A percentile compares a stretch with the other conserved stretches of the same genome.
phyloP scores from a whole-genome alignment of 805 yeast genomes.

The Tetrapisispora fleetii region DNA sequence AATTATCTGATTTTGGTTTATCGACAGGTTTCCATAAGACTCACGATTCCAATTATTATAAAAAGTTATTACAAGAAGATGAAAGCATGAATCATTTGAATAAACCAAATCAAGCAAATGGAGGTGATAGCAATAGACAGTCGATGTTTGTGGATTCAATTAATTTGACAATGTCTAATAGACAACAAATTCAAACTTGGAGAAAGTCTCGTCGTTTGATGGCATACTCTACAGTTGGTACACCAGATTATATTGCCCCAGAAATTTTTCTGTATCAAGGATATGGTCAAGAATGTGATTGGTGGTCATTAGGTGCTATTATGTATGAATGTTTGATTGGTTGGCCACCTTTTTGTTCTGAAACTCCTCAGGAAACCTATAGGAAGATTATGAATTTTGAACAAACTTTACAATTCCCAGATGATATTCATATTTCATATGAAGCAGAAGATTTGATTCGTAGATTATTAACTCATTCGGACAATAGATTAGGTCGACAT shows the following conservation, averaged over 20 bases:
- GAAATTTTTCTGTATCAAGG: constrained; percentile 90
- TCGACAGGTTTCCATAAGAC: constrained; percentile 91
- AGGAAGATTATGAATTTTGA: constrained; percentile 87
- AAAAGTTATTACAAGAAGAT: constrained; percentile 67
- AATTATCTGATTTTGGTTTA: constrained; percentile 79
- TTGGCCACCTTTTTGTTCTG: constrained; percentile 96
- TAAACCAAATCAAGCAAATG: constrained; percentile 28
- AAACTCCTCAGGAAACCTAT: constrained; percentile 89
- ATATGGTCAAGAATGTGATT: constrained; percentile 93
- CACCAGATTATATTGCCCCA: constrained; percentile 94
- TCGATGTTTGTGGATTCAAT: constrained; percentile 89
- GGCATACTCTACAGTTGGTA: constrained; percentile 96
- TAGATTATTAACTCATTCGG: constrained; percentile 65
- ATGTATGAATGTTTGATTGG: constrained; percentile 95
- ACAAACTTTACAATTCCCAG: constrained; percentile 80
- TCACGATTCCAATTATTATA: constrained; percentile 80
- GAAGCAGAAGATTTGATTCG: constrained; percentile 84
- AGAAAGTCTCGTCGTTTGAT: constrained; percentile 79
- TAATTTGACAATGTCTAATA: constrained; percentile 87
- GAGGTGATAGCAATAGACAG: constrained; percentile 42
- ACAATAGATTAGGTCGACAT: constrained; percentile 70
- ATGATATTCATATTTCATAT: constrained; percentile 78
- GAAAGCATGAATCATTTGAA: constrained; percentile 26
- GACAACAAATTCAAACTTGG: constrained; percentile 95
- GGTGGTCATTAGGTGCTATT: constrained; percentile 96